phyloP scores from a whole-genome alignment of 2,329 filamentous ascomycete species.

The Chaetomium sp. region DNA sequence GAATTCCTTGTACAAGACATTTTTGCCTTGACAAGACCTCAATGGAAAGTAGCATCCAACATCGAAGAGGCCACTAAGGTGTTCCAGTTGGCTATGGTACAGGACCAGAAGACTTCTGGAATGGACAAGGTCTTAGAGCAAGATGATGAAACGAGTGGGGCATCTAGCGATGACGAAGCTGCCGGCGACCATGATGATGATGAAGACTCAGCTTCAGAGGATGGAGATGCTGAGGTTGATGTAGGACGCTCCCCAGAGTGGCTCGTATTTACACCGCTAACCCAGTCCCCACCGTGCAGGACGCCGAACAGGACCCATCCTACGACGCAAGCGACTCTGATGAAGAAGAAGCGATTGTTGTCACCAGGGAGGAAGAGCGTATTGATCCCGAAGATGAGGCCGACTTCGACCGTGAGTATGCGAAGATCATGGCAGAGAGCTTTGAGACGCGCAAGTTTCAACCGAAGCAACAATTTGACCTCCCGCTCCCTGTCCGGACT shows the following conservation, averaged over 20 bases:
- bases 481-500: constrained; percentile 85
- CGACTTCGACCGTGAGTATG: constrained; percentile 95
- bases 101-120: constrained; percentile 78
- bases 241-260: constrained; percentile 30
- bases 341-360: constrained; percentile 88
- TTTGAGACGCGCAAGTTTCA: constrained; percentile 94
- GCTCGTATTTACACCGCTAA: constrained; percentile 1
- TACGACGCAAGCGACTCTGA: constrained; percentile 59
- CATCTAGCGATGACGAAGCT: constrained; percentile 70
- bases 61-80: constrained; percentile 75
- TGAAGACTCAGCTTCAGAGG: constrained; percentile 48
- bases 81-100: constrained; percentile 81
- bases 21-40: constrained; percentile 74
- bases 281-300: constrained; percentile 30
- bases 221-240: constrained; percentile 48
- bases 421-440: constrained; percentile 97
- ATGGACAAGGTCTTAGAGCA: constrained; percentile 61
- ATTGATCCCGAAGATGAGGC: constrained; percentile 91
- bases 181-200: constrained; percentile 59
- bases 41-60: constrained; percentile 82
- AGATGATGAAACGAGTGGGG: constrained; percentile 65
- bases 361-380: constrained; percentile 83
- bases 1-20: constrained; percentile 95
- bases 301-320: constrained; percentile 45
- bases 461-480: constrained; percentile 90